Conservation (phyloP, 305 asterid species). For the Solanum aculeatissimum region DNA sequence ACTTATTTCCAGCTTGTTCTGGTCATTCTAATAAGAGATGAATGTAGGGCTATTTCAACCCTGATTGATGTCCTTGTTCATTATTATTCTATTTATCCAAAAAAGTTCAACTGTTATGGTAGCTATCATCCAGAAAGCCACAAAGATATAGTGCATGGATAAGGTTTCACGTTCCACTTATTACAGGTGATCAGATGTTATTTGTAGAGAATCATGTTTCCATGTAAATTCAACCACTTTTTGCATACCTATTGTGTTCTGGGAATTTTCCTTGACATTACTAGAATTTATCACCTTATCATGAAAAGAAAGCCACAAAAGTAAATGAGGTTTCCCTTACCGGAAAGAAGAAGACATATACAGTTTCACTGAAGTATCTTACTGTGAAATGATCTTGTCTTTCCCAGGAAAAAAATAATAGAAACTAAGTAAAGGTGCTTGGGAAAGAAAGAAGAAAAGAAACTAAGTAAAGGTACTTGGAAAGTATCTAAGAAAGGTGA, state of each 20-base stretch:
- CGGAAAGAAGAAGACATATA: background rate
- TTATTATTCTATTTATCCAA: background rate
- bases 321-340: background rate
- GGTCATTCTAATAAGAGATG: background rate
- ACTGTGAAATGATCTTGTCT: background rate
- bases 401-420: background rate
- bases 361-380: background rate
- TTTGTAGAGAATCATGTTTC: background rate
- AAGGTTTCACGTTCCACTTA: background rate
- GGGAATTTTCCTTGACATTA: background rate
- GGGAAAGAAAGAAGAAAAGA: too few relatives aligned
- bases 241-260: background rate
- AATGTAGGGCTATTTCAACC: background rate
- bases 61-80: background rate
- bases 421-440: background rate
- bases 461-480: background rate
- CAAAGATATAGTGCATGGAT: background rate
- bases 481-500: background rate
- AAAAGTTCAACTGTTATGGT: background rate
- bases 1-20: background rate
- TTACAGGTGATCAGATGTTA: background rate
- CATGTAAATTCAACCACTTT: background rate
- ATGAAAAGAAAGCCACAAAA: background rate
- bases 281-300: background rate
- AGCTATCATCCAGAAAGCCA: background rate